Evolutionary conservation across 352 stramenopile genomes (phyloP), one percentile per base, ranked within the genome.

Genomic region (Globisporangium nunn): DNA sequence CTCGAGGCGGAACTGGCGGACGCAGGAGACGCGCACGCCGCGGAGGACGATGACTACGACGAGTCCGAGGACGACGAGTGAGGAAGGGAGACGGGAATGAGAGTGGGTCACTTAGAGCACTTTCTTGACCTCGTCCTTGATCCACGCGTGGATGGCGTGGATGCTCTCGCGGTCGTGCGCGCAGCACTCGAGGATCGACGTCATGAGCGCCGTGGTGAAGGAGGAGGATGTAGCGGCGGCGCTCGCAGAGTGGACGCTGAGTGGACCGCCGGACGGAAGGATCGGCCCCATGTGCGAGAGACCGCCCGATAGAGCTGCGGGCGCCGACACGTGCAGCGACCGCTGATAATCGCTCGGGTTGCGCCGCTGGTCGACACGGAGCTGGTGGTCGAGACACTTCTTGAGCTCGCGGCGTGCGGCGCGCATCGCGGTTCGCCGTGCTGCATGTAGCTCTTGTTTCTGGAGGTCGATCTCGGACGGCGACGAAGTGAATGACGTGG

Each of bases 111-210:
- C 8, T 59, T 72, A 68, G 28, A 61, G 30, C 3, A 54, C 28
- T 44, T 72, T 81, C 49, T 69, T 76, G 33, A 76, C 58, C 52
- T 87, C 76, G 1, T 85, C 75, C 7, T 75, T 71, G 30, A 85
- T 49, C 70, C 70, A 80, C 4, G 12, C 45, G 18, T 70, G 60
- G 11, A 85, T 50, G 15, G 64, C 62, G 29, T 55, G 60, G 37
- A 85, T 58, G 41, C 66, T 77, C 23, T 82, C 72, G 37, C 56
- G 66, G 53, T 85, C 65, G 47, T 74, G 71, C 4, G 68, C 71
- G 23, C 66, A 78, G 47, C 68, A 77, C 23, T 87, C 77, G 43
- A 78, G 54, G 7, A 79, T 66, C 37, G 65, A 73, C 10, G 70
- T 72, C 64, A 87, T 77, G 45, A 87, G 52, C 48, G 58, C 62